Conservation (phyloP, 1,139 yeast genomes). For the Taphrina communis region DNA sequence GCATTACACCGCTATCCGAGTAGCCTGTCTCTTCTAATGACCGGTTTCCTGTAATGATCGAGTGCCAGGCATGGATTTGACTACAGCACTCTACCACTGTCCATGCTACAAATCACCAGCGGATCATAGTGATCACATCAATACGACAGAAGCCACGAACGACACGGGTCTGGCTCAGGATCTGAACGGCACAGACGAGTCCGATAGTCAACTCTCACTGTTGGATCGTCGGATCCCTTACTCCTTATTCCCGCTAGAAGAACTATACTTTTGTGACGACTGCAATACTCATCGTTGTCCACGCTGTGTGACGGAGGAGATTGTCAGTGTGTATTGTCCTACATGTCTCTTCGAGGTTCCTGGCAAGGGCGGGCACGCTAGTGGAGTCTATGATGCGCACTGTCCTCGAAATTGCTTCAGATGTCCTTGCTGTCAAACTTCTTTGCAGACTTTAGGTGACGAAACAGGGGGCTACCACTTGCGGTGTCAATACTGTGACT, state of each 20-base stretch:
- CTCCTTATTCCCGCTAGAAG: constrained; percentile 45
- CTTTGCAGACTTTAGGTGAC: constrained; percentile 38
- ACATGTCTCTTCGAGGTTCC: constrained; percentile 46
- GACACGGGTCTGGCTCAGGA: not conserved
- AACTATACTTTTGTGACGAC: constrained; percentile 46
- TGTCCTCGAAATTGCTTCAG: constrained; percentile 46
- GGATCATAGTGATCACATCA: constrained; percentile 2
- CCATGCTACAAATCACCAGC: constrained; percentile 35
- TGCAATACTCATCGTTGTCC: constrained; percentile 46
- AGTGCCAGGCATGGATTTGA: not conserved
- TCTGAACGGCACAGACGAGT: not conserved
- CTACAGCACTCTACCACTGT: constrained; percentile 17
- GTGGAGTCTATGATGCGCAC: constrained; percentile 14
- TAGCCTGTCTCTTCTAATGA: too few relatives aligned
- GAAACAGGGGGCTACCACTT: constrained; percentile 28
- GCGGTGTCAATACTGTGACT: constrained; percentile 45
- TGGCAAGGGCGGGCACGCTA: not conserved
- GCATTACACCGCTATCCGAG: too few relatives aligned
- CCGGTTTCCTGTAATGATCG: not conserved
- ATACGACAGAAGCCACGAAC: not conserved
- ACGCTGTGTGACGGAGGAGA: constrained; percentile 47
- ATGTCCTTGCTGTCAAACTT: constrained; percentile 45
- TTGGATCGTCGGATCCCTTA: constrained; percentile 30
- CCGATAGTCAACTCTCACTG: constrained; percentile 10
- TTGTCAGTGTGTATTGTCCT: constrained; percentile 46